Evolutionary conservation across 2,329 filamentous ascomycete species (phyloP), one percentile per base, ranked within the genome.

Genomic region (Arachnomyces sp.): DNA sequence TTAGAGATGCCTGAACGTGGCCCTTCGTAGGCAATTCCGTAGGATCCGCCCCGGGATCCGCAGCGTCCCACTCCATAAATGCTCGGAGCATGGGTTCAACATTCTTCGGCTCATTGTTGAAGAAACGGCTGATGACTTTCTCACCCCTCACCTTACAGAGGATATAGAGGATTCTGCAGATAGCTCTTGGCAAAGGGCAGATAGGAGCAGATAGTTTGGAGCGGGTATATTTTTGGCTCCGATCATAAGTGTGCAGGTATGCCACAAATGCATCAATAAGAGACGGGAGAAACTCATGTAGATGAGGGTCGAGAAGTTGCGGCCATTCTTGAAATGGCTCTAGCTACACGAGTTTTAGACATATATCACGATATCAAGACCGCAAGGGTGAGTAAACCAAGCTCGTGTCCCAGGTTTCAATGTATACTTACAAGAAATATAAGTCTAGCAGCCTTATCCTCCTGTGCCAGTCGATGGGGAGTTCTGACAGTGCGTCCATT

Each of bases 261-360:
- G 78, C 75, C 14, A 94, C 67, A 53, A 90, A 93, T 13, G 84
- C 82, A 53, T 81, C 74, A 17, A 86, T 79, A 28, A 96, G 71
- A 31, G 76, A 68, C 16, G 85, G 82, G 36, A 96, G 71, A 61
- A 93, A 79, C 47, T 67, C 73, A 37, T 83, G 79, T 31, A 98
- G 72, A 60, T 90, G 77, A 7, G 86, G 78, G 63, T 98, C 92
- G 17, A 98, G 75, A 30, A 96, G 74, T 60, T 98, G 92, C 13
- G 92, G 92, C 49, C 93, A 82, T 68, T 95, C 89, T 70, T 96
- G 90, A 52, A 96, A 98, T 2, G 84, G 80, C 51, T 95, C 88
- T 36, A 98, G 77, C 68, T 70, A 43, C 46, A 12, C 11, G 15
- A 12, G 18, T 15, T 18, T 14, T 36, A 9, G 25, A 3, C 4